phyloP scores from a whole-genome alignment of 176 grass and related monocot genomes.

The Carex pumila region DNA sequence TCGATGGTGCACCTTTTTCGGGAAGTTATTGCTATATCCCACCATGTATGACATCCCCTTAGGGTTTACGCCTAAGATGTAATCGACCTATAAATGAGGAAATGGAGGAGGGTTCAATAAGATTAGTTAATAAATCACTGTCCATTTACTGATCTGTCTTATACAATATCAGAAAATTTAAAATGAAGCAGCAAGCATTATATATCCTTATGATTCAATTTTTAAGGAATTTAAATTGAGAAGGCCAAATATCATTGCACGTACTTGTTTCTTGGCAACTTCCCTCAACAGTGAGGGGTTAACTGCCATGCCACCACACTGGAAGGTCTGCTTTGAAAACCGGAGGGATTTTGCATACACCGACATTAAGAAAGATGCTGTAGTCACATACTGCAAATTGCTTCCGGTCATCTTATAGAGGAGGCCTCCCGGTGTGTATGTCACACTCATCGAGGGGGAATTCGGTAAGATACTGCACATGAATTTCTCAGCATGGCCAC shows the following conservation, averaged over 20 bases:
- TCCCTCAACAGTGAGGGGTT: background rate
- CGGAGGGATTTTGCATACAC: constrained; percentile 34
- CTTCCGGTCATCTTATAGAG: constrained; percentile 25
- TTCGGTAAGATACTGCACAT: constrained; percentile 22
- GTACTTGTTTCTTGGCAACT: constrained; percentile 25
- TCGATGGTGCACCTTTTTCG: constrained; percentile 51
- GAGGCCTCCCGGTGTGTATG: constrained; percentile 32
- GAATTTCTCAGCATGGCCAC: constrained; percentile 19
- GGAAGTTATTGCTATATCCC: constrained; percentile 38
- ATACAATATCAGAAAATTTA: background rate
- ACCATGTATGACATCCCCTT: constrained; percentile 75
- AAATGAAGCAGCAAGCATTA: background rate
- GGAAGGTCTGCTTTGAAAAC: background rate
- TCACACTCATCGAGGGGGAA: constrained; percentile 7
- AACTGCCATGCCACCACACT: constrained; percentile 10
- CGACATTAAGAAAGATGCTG: constrained; percentile 22
- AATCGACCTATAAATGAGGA: constrained; percentile 41
- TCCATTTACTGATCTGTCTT: background rate
- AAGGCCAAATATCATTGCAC: background rate
- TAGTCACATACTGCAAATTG: constrained; percentile 49
- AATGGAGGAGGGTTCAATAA: background rate
- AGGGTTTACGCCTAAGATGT: constrained; percentile 66
- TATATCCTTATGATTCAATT: background rate
- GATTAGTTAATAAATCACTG: background rate
- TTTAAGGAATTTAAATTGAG: background rate